Base-by-base conservation (phyloP, 139 green algal genomes). In the Chlamydomonas applanata region DNA sequence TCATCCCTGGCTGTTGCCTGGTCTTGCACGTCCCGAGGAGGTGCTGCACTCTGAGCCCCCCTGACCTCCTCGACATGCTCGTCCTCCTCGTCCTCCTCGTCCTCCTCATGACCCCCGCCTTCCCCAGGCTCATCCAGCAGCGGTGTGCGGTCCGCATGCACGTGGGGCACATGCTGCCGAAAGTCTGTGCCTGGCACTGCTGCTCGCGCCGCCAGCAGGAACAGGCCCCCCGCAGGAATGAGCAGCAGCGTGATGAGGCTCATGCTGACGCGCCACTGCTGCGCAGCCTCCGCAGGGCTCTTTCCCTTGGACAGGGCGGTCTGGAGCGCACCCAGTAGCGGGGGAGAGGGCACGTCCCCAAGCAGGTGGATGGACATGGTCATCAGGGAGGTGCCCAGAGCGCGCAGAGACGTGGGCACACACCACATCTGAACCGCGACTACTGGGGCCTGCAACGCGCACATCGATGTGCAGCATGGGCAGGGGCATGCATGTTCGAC, bases 281-380 rank as follows among this genome's bases (percentile, higher is more conserved):
- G 66, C 56, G 76, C 81, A 0, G 78, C 80, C 30, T 77, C 75
- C 0, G 33, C 44, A 0, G 57, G 49, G 11, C n/a, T 32, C 68
- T 82, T 82, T 14, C 77, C 75, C 32, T 72, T 25, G 53, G 33
- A 45, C 27, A 61, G 1, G 14, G 68, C 68, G n/a, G 27, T 87
- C 81, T 97, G 90, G 33, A 97, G 57, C 49, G 77, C 53, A 32
- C 95, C 96, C 25, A 96, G 79, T 32, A 97, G 57, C 1, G 95
- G 92, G 5, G 95, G 93, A 14, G 88, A 92, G 11, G 95, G 95
- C 54, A 99, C 95, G 77, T 99, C 95, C 0, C 95, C 95, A 1
- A 97, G 68, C n/a, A 97, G 35, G 65, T 99, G 95, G 13, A 97
- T 94, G 40, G 74, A 76, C 20, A 98, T 82, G 1, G 95, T 93